phyloP scores from a whole-genome alignment of 305 asterid species.

The Vinca major region DNA sequence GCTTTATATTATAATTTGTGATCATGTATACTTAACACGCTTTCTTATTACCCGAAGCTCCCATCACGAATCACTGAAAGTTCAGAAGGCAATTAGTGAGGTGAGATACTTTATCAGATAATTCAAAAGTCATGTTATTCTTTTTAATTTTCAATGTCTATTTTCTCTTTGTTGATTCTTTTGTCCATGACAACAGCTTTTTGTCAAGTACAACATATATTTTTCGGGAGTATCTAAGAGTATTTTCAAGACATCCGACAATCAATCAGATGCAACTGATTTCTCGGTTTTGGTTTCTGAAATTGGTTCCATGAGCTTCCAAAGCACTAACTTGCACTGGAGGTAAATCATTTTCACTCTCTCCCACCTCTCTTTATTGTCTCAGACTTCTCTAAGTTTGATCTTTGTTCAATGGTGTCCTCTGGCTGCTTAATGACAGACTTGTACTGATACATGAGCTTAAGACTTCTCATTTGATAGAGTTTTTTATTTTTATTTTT shows the following conservation, averaged over 20 bases:
- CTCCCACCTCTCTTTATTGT: not conserved
- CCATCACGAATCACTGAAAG: constrained; percentile 85
- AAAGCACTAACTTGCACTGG: constrained; percentile 87
- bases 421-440: constrained; percentile 3
- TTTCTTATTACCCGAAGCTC: constrained; percentile 53
- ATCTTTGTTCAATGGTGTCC: not conserved
- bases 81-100: constrained; percentile 99
- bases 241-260: constrained; percentile 37
- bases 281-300: constrained; percentile 77
- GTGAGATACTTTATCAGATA: constrained; percentile 37
- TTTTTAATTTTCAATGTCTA: not conserved
- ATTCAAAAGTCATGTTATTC: constrained; percentile 9
- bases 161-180: constrained; percentile 2
- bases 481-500: no score
- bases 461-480: not conserved
- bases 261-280: constrained; percentile 52
- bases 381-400: not conserved
- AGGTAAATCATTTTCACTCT: constrained; percentile 37
- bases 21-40: constrained; percentile 19
- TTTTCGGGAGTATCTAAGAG: constrained; percentile 84
- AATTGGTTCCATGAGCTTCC: constrained; percentile 80
- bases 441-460: not conserved
- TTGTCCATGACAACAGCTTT: constrained; percentile 50
- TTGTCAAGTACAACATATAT: constrained; percentile 86
- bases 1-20: constrained; percentile 13